phyloP scores from a whole-genome alignment of 768 basidiomycete genomes.

The Jaapia argillacea region DNA sequence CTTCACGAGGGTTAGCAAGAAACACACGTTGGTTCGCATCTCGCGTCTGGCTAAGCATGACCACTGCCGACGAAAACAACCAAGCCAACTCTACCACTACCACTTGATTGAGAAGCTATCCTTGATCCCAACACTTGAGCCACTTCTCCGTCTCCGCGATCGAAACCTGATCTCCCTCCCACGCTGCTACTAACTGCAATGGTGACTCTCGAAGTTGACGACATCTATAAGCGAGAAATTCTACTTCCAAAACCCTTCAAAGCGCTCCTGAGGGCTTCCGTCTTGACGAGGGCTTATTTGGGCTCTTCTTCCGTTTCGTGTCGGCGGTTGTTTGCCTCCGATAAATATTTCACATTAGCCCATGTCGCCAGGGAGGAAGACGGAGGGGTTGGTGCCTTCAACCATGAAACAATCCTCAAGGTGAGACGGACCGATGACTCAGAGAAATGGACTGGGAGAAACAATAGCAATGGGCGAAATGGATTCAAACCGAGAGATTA shows the following conservation, averaged over 20 bases:
- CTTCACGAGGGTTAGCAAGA: too few relatives aligned
- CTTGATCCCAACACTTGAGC: background rate
- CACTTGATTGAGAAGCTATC: background rate
- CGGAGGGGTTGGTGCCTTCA: too few relatives aligned
- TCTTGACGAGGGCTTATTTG: conserved; percentile 40
- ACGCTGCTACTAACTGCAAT: background rate
- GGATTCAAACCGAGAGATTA: too few relatives aligned
- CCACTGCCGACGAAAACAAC: background rate
- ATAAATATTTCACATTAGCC: conserved; percentile 3
- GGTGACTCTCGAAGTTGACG: background rate
- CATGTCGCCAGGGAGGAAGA: background rate
- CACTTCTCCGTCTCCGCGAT: background rate
- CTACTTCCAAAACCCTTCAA: conserved; percentile 47
- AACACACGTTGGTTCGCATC: too few relatives aligned
- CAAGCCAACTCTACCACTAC: background rate
- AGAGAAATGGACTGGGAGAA: too few relatives aligned
- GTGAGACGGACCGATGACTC: too few relatives aligned
- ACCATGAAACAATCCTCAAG: too few relatives aligned
- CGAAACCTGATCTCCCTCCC: background rate
- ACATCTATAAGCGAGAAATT: background rate
- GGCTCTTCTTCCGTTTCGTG: conserved; percentile 72
- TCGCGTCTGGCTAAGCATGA: too few relatives aligned
- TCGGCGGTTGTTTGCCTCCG: conserved; percentile 68
- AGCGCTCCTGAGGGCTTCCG: conserved; percentile 54
- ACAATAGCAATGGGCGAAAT: too few relatives aligned